Percentiles rank a stretch among this genome's conserved stretches.
These are phyloP conservation scores for maize (Zea mays) DNA, from an alignment of 176 grass and related monocot genomes.

Conservation along the genomic window DNA sequence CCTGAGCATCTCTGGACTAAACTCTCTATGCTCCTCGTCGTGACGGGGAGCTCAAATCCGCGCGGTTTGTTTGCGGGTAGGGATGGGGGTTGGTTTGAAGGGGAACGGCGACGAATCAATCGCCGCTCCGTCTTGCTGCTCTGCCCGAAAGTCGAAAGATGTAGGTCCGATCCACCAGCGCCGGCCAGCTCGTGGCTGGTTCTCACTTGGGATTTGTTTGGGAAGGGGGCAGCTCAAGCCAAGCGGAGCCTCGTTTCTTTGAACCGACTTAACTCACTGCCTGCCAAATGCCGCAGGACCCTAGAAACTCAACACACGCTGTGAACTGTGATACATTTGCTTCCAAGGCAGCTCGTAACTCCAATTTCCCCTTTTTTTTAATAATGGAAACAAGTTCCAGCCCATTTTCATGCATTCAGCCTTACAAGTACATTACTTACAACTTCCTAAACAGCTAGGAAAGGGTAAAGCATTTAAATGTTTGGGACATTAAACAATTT, in stretches of 20 bases:
- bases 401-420: no score
- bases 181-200: neutral
- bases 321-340: neutral
- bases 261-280: neutral
- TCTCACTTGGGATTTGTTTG: neutral
- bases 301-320: neutral
- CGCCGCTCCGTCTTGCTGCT: constrained; percentile 4
- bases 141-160: neutral
- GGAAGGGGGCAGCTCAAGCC: neutral
- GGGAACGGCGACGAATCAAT: neutral
- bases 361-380: no score
- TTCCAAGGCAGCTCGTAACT: neutral
- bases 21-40: neutral
- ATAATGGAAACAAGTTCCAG: no score
- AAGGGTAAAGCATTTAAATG: no score
- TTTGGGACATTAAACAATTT: no score
- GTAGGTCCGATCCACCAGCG: neutral
- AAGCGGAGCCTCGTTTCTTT: constrained; percentile 3
- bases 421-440: no score
- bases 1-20: neutral
- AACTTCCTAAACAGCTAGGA: no score
- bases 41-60: neutral
- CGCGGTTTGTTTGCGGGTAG: neutral
- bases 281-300: constrained; percentile 7
- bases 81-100: neutral